Evolutionary conservation across 345 rosid genomes (phyloP), one percentile per base, ranked within the genome.

Genomic region (Lenwebbia sp.): DNA sequence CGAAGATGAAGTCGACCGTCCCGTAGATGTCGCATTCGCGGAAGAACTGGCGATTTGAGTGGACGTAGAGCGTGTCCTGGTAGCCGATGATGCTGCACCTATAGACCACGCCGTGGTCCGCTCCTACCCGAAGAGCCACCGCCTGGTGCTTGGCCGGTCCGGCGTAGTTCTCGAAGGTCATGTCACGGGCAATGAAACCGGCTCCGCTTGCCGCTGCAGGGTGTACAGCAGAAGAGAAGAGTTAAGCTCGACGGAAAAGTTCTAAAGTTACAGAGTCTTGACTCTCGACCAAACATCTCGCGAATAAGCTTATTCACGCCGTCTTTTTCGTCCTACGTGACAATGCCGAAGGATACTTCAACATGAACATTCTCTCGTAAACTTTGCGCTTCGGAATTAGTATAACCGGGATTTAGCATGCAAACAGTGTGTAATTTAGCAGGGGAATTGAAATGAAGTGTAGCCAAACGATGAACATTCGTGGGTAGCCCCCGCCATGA

Each of bases 31-130:
- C 95, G 33, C 98, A 96, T 85, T 97, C 99, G 0, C 99, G 94
- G 90, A 84, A 96, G 91, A 97, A 97, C 47, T 97, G 99, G 3
- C 99, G 99, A 54, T 97, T 97, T 25, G 99, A 97, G 88, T 97
- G 99, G n/a, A 96, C 99, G 57, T 97, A 97, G 21, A 97, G 93
- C 0, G 98, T 94, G 92, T 97, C 99, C 84, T 97, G 99, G 91
- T 92, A 96, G 1, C 99, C 99, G 0, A 90, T 85, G 5, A 97
- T 87, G 89, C 82, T 93, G 93, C 99, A 97, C 50, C 94, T 87
- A 84, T 94, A 95, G 83, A 97, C 91, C 82, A 94, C 99, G 0
- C 98, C 95, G 40, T 96, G 99, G 91, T 97, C 99, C 2, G 99
- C 99, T 0, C 99, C 99, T 2, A 97, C 83, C 0, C 99, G 98